Percentiles rank a stretch among this genome's conserved stretches.
phyloP scores from a whole-genome alignment of 106 monocot genomes.

The Amphibolis antarctica region DNA sequence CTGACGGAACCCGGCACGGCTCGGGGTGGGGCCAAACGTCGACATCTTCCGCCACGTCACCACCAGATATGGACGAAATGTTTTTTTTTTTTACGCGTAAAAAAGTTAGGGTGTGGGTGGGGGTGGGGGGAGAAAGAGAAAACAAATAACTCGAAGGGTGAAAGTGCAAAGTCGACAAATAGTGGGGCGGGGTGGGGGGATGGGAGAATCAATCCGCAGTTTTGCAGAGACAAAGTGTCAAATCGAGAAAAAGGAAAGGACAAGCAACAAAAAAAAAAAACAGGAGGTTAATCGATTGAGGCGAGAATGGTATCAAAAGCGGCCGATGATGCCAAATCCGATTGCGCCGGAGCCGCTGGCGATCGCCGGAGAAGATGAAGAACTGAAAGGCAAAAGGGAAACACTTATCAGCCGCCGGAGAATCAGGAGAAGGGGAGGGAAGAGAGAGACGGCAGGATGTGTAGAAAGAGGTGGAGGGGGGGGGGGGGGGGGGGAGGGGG shows the following conservation, averaged over 20 bases:
- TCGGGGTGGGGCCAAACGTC: conserved; percentile 1
- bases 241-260: no score
- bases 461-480: no score
- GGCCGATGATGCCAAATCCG: no score
- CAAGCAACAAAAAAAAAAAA: no score
- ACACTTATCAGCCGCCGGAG: no score
- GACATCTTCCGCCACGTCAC: conserved; percentile 8
- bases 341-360: no score
- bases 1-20: conserved; percentile 4
- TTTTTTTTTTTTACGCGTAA: background rate
- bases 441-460: background rate
- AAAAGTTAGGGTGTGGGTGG: background rate
- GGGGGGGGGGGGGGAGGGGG: no score
- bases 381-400: background rate
- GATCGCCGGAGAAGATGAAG: background rate
- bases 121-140: background rate
- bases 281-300: no score
- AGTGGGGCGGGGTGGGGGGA: background rate
- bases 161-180: background rate
- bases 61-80: background rate
- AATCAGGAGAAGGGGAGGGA: background rate
- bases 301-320: no score
- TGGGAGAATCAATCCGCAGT: no score
- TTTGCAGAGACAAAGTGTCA: no score
- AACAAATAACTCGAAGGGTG: background rate